Evolutionary conservation across 73 alveolate species (phyloP).

Genomic region (Symbiodinium pilosum): DNA sequence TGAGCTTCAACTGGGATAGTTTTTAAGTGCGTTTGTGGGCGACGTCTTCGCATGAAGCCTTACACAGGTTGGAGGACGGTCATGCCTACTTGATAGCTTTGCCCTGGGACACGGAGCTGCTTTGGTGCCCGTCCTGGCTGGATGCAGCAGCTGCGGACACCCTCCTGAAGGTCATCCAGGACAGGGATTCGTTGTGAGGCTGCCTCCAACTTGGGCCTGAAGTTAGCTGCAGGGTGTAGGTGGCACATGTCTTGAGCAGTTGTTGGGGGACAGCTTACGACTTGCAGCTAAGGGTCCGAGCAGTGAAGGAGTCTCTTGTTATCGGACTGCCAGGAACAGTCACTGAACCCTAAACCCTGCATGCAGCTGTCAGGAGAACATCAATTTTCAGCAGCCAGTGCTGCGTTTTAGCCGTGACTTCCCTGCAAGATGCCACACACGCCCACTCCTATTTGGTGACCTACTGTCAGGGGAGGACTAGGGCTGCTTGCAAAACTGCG

Average conservation of each 20-base stretch:
- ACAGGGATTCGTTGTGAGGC: too few relatives aligned
- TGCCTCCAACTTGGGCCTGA: too few relatives aligned
- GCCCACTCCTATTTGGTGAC: too few relatives aligned
- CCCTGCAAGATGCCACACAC: background rate
- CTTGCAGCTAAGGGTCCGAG: too few relatives aligned
- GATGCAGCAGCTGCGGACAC: background rate
- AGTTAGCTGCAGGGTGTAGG: too few relatives aligned
- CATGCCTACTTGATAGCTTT: background rate
- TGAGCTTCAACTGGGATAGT: background rate
- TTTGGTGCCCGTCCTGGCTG: background rate
- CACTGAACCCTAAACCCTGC: background rate
- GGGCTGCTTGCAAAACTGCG: too few relatives aligned
- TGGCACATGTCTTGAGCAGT: too few relatives aligned
- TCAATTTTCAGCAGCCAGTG: background rate
- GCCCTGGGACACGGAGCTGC: background rate
- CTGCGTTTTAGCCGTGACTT: background rate
- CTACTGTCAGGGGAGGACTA: too few relatives aligned
- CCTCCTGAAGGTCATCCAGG: background rate
- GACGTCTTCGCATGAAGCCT: background rate
- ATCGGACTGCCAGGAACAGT: too few relatives aligned
- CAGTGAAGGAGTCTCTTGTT: too few relatives aligned
- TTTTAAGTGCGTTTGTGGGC: background rate
- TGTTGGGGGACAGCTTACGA: too few relatives aligned
- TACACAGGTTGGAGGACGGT: background rate
- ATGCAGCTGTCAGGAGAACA: background rate